These are phyloP conservation scores for Oryza brachyantha DNA, from an alignment of 176 grass and related monocot genomes.

Conservation along the genomic window DNA sequence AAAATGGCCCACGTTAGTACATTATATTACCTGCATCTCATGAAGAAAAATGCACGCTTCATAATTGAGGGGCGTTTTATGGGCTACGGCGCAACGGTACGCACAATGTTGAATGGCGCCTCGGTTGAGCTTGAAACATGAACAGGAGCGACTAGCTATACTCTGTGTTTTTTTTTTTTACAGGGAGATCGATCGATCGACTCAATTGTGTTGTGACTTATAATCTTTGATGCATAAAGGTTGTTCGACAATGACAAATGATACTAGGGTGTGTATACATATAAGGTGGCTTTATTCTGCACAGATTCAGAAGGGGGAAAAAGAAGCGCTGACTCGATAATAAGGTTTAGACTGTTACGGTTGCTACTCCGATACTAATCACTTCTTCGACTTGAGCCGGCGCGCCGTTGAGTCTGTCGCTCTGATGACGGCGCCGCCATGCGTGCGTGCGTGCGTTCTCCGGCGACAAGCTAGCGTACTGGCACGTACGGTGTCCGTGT, in stretches of 20 bases:
- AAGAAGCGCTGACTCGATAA: not conserved
- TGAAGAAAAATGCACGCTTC: not conserved
- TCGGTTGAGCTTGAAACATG: not conserved
- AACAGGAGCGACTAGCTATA: not conserved
- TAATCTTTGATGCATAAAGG: not conserved
- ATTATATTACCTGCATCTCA: slow-evolving; percentile 2
- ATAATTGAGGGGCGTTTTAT: not conserved
- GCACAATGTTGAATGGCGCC: not conserved
- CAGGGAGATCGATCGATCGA: not conserved
- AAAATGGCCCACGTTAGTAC: not conserved
- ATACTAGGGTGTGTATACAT: not conserved
- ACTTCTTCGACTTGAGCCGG: not conserved
- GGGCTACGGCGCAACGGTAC: not conserved
- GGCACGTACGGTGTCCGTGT: not conserved
- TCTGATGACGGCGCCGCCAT: not conserved
- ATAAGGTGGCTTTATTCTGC: slow-evolving; percentile 40
- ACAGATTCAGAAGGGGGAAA: slow-evolving; percentile 9
- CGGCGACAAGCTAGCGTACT: not conserved
- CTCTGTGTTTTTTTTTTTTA: not conserved
- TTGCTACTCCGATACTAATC: slow-evolving; percentile 24
- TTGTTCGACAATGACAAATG: not conserved
- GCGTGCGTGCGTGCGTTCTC: not conserved
- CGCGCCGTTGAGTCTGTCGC: not conserved
- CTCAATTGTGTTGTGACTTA: not conserved
- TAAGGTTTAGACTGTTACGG: not conserved